Percentiles rank a stretch among this genome's conserved stretches.
Conservation (phyloP, 495 filamentous ascomycete genomes). For the Aspergillus bertholletiae region DNA sequence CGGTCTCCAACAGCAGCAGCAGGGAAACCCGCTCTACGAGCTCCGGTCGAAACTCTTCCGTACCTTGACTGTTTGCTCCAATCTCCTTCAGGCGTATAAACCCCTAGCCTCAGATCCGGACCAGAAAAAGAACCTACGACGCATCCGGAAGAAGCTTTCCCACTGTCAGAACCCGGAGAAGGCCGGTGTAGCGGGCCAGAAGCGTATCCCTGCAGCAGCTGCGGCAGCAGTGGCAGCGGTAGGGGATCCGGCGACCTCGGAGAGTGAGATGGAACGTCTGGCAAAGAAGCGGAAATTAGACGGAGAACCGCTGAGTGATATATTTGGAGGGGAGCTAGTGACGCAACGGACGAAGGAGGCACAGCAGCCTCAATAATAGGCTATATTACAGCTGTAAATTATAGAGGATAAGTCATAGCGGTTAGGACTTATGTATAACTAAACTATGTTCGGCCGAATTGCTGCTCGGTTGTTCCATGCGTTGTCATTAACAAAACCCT, state of each 20-base stretch:
- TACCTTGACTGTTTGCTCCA: constrained; percentile 40
- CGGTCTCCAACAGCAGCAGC: constrained; percentile 15
- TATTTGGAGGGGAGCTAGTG: constrained; percentile 42
- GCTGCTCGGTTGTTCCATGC: not conserved
- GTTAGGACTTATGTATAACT: not conserved
- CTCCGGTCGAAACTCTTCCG: constrained; percentile 40
- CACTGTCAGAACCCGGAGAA: constrained; percentile 74
- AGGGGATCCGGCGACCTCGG: constrained; percentile 27
- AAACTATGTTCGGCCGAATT: not conserved
- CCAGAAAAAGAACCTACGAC: constrained; percentile 50
- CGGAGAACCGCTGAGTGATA: constrained; percentile 26
- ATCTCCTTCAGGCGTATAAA: constrained; percentile 34
- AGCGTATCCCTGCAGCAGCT: constrained; percentile 27
- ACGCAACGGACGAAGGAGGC: constrained; percentile 31
- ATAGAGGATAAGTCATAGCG: not conserved
- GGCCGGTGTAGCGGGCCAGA: constrained; percentile 40
- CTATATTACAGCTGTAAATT: not conserved
- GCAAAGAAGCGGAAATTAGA: constrained; percentile 45
- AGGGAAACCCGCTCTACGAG: constrained; percentile 25
- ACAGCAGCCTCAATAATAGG: too few species aligned
- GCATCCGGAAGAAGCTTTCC: constrained; percentile 68
- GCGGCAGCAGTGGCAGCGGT: constrained; percentile 13
- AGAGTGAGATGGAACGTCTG: constrained; percentile 41
- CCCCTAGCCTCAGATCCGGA: constrained; percentile 40
- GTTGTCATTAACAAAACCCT: not conserved